Conservation (phyloP, 805 yeast genomes). For the Lachancea nothofagi region DNA sequence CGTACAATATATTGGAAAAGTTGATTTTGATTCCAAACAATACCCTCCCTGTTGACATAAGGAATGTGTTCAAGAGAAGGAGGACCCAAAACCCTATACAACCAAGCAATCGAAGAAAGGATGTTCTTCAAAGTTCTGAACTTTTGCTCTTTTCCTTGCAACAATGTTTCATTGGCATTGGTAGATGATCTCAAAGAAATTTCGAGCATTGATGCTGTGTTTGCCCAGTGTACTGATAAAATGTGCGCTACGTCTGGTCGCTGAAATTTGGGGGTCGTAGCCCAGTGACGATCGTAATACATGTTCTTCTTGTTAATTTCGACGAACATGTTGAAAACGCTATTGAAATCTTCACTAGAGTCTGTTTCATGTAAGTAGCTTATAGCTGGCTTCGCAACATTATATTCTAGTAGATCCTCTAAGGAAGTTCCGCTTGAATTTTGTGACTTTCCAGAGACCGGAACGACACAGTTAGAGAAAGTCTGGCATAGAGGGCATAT, state of each 20-base stretch:
- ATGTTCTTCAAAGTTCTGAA: constrained; percentile 34
- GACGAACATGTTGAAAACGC: constrained; percentile 6
- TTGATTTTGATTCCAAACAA: constrained; percentile 21
- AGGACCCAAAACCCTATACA: constrained; percentile 19
- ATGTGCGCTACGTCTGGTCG: constrained; percentile 18
- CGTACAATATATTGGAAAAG: constrained; percentile 29
- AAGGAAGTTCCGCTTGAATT: constrained; percentile 2
- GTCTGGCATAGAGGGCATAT: constrained; percentile 95
- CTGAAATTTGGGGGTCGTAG: constrained; percentile 14
- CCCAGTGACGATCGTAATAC: constrained; percentile 9
- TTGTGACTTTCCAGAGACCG: constrained; percentile 20
- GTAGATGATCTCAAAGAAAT: constrained; percentile 48
- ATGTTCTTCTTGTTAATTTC: constrained; percentile 10
- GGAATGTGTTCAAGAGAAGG: constrained; percentile 19
- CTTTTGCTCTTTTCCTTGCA: constrained; percentile 36
- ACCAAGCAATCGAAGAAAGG: constrained; percentile 22
- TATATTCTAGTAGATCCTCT: not conserved
- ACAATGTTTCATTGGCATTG: constrained; percentile 30
- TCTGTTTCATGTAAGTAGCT: constrained; percentile 1
- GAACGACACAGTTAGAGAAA: constrained; percentile 35
- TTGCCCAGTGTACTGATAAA: constrained; percentile 29
- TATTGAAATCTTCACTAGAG: constrained; percentile 4
- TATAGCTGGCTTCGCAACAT: not conserved
- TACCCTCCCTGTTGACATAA: constrained; percentile 14
- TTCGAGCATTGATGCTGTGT: constrained; percentile 54